Evolutionary conservation across 1,284 basidiomycete species (phyloP).

Genomic region (Phaffia rhodozyma): DNA sequence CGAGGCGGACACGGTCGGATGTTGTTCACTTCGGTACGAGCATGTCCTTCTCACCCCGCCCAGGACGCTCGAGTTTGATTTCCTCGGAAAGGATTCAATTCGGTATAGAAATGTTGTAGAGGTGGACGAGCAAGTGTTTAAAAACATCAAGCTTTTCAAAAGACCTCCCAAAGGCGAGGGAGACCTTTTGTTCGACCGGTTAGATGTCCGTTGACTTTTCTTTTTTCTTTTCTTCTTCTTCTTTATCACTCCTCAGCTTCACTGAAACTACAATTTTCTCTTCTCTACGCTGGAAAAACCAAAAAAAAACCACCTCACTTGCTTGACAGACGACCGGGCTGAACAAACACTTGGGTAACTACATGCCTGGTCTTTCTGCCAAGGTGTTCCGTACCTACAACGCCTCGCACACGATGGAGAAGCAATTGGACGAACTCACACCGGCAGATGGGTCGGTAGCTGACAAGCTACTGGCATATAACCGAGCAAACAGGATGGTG

Average conservation of each 20-base stretch:
- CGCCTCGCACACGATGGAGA: slow-evolving; percentile 85
- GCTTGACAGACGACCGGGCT: slow-evolving; percentile 55
- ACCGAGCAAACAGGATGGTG: slow-evolving; percentile 86
- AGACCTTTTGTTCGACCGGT: slow-evolving; percentile 84
- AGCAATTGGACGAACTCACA: slow-evolving; percentile 64
- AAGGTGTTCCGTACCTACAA: slow-evolving; percentile 99
- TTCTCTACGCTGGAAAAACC: background rate
- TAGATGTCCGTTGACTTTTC: slow-evolving; percentile 24
- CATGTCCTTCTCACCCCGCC: slow-evolving; percentile 83
- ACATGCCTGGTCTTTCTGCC: slow-evolving; percentile 92
- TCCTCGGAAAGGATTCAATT: slow-evolving; percentile 95
- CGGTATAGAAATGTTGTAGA: slow-evolving; percentile 82
- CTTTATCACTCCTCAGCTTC: slow-evolving; percentile 33
- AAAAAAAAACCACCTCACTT: background rate
- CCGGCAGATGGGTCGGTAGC: slow-evolving; percentile 62
- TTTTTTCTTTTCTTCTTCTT: background rate
- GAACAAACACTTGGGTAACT: slow-evolving; percentile 78
- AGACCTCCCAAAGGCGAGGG: slow-evolving; percentile 77
- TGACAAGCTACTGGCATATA: slow-evolving; percentile 90
- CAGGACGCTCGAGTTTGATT: slow-evolving; percentile 76
- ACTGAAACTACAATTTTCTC: slow-evolving; percentile 42
- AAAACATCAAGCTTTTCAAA: slow-evolving; percentile 77
- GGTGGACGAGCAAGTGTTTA: slow-evolving; percentile 78
- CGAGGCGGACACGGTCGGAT: slow-evolving; percentile 93
- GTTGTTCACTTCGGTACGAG: slow-evolving; percentile 87